Conservation (phyloP, 2,329 filamentous ascomycete species). For the Botrytis fabae region DNA sequence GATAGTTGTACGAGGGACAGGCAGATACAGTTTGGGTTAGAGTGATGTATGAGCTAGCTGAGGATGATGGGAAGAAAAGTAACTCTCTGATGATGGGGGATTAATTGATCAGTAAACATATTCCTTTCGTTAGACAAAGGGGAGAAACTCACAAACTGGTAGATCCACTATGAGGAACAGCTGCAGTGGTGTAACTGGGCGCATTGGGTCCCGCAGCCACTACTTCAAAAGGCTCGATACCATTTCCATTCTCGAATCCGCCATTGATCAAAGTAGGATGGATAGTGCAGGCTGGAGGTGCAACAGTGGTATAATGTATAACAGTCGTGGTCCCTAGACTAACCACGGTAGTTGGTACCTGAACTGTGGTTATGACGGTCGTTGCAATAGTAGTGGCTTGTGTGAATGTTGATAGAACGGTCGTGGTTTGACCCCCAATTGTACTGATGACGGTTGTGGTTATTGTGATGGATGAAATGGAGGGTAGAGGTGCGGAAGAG, state of each 20-base stretch:
- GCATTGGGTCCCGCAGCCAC: neutral
- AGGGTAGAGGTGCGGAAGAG: neutral
- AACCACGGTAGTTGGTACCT: slow-evolving; percentile 1
- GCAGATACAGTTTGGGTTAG: neutral
- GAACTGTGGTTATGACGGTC: neutral
- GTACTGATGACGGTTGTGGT: slow-evolving; percentile 14
- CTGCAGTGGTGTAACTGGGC: neutral
- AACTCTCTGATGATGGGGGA: neutral
- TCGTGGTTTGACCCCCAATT: slow-evolving; percentile 3
- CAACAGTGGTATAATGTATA: neutral
- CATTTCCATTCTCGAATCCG: neutral
- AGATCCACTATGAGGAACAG: neutral
- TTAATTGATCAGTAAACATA: neutral
- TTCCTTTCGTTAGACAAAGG: neutral
- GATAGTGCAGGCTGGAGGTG: neutral
- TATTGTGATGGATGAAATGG: slow-evolving; percentile 10
- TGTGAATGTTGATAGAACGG: slow-evolving; percentile 2
- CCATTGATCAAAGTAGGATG: neutral
- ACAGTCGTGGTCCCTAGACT: slow-evolving; percentile 4
- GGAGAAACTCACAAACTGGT: neutral
- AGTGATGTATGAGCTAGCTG: neutral
- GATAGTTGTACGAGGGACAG: slow-evolving; percentile 5
- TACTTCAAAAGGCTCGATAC: neutral
- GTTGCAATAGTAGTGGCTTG: slow-evolving; percentile 8
- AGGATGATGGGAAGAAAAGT: neutral